Conservation (phyloP, 2,329 filamentous ascomycete species). For the Aspergillus clavatus region DNA sequence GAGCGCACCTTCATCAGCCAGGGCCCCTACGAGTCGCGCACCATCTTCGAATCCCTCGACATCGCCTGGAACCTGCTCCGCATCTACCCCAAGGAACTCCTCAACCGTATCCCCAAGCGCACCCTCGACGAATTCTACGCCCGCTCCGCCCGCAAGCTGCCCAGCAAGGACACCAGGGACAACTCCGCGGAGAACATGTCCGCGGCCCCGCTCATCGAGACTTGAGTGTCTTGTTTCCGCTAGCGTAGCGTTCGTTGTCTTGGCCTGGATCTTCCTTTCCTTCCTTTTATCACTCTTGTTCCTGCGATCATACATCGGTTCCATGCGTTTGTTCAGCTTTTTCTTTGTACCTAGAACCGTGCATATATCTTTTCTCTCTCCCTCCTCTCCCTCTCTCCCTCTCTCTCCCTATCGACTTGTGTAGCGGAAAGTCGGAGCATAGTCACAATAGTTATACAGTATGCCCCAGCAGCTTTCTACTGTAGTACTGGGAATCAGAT, state of each 20-base stretch:
- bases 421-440: too few relatives aligned
- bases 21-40: conserved; percentile 84
- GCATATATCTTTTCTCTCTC: conserved; percentile 12
- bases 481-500: too few relatives aligned
- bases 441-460: too few relatives aligned
- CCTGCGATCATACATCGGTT: not conserved
- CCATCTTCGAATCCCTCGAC: conserved; percentile 89
- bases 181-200: conserved; percentile 29
- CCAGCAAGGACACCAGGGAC: conserved; percentile 47
- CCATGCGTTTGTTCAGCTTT: not conserved
- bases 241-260: not conserved
- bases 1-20: conserved; percentile 92
- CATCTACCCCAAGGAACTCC: conserved; percentile 95
- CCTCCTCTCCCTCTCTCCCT: conserved; percentile 4
- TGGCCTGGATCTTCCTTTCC: conserved; percentile 4
- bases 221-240: conserved; percentile 27
- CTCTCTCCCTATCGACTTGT: too few relatives aligned
- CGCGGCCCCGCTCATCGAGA: conserved; percentile 39
- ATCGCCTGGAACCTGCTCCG: conserved; percentile 93
- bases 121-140: conserved; percentile 79
- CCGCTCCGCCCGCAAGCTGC: conserved; percentile 45
- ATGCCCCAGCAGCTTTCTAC: too few relatives aligned
- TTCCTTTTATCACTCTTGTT: conserved; percentile 9
- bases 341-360: conserved; percentile 5
- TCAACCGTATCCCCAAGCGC: conserved; percentile 89